A percentile compares a stretch with the other conserved stretches of the same genome.
Evolutionary conservation across 2,329 filamentous ascomycete species (phyloP).

Genomic region (Aspergillus bombycis): DNA sequence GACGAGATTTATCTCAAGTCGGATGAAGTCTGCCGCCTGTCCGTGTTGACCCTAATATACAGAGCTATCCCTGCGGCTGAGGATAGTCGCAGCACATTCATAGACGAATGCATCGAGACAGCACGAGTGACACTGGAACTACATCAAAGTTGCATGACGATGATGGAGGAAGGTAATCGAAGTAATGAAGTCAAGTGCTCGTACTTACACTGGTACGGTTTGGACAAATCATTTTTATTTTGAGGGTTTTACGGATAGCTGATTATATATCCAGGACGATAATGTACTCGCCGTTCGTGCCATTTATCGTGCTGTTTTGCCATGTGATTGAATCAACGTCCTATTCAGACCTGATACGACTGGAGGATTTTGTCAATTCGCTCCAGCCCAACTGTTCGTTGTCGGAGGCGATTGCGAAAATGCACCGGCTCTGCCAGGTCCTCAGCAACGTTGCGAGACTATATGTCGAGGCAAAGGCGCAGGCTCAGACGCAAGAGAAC

Average conservation of each 20-base stretch:
- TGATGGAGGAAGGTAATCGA: slow-evolving; percentile 31
- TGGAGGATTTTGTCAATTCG: slow-evolving; percentile 61
- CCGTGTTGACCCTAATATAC: slow-evolving; percentile 44
- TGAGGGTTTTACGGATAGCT: not conserved
- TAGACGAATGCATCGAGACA: slow-evolving; percentile 41
- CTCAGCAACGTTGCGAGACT: slow-evolving; percentile 64
- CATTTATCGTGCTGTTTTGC: slow-evolving; percentile 55
- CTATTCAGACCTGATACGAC: slow-evolving; percentile 55
- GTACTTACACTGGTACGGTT: slow-evolving; percentile 40
- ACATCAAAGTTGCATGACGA: slow-evolving; percentile 35
- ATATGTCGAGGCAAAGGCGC: slow-evolving; percentile 66
- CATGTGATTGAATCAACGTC: slow-evolving; percentile 57
- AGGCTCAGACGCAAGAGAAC: slow-evolving; percentile 52
- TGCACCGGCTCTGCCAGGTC: slow-evolving; percentile 65
- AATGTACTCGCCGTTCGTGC: slow-evolving; percentile 52
- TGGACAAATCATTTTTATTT: not conserved
- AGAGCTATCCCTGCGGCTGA: slow-evolving; percentile 40
- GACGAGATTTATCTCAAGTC: slow-evolving; percentile 34
- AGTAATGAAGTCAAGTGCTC: slow-evolving; percentile 29
- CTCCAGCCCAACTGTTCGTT: slow-evolving; percentile 55
- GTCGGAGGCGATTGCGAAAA: slow-evolving; percentile 63
- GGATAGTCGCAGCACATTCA: slow-evolving; percentile 34
- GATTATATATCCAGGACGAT: slow-evolving; percentile 33
- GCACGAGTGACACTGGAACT: slow-evolving; percentile 39
- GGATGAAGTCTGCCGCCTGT: slow-evolving; percentile 40